phyloP scores from a whole-genome alignment of 495 filamentous ascomycete genomes.

The Choiromyces venosus region DNA sequence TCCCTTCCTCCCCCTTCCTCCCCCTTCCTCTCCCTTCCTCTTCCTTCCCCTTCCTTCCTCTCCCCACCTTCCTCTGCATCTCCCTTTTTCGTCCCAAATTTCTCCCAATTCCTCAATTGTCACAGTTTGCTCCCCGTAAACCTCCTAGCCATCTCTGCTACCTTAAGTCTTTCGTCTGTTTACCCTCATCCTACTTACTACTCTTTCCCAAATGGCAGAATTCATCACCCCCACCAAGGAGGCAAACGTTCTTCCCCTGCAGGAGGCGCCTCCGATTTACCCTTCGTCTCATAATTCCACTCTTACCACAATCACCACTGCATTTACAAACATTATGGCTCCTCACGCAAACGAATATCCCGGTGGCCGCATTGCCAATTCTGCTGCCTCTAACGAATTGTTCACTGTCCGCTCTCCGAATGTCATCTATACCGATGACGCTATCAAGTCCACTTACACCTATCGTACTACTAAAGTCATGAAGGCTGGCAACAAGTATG shows the following conservation, averaged over 20 bases:
- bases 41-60: constrained; percentile 4
- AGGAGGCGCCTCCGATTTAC: constrained; percentile 78
- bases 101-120: background rate
- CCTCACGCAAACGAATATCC: constrained; percentile 79
- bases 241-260: constrained; percentile 87
- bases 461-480: constrained; percentile 88
- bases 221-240: constrained; percentile 96
- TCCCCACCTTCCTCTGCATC: constrained; percentile 16
- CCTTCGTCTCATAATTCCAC: constrained; percentile 41
- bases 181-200: constrained; percentile 18
- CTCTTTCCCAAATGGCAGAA: constrained; percentile 49
- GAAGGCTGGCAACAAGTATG: constrained; percentile 63
- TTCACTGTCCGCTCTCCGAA: constrained; percentile 90
- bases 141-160: background rate
- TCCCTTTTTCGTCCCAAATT: background rate
- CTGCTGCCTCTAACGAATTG: constrained; percentile 50
- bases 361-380: constrained; percentile 55
- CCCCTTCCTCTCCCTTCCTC: background rate
- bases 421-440: constrained; percentile 78
- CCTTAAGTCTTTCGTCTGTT: background rate
- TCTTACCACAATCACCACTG: constrained; percentile 47
- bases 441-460: constrained; percentile 87
- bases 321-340: constrained; percentile 62
- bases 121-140: constrained; percentile 1
- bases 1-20: background rate